Evolutionary conservation across 495 filamentous ascomycete genomes (phyloP), one percentile per base, ranked within the genome.

Genomic region (Hypoxylon crocopeplum): DNA sequence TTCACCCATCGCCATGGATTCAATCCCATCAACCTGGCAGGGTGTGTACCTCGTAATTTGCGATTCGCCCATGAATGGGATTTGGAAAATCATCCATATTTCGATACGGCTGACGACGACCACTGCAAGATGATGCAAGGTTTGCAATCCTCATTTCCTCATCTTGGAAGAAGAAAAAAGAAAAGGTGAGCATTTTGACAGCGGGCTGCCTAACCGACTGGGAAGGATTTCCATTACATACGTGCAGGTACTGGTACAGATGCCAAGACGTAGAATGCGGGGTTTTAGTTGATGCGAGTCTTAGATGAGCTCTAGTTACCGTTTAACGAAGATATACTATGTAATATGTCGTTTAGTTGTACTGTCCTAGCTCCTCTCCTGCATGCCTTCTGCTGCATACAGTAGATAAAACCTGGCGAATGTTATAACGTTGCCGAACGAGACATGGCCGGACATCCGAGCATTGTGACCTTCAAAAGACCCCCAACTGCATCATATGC

Each of bases 201-300:
- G 34, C 40, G 37, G 29, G 21, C 25, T 27, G 24, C 27, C 27
- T 46, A 32, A 46, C 25, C 25, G 21, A 13, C 6, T 20, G 7
- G n/a, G n/a, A n/a, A n/a, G n/a, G n/a, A n/a, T n/a, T n/a, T n/a
- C n/a, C n/a, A n/a, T n/a, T n/a, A n/a, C n/a, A n/a, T n/a, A n/a
- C 13, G 17, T 42, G 25, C 12, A 34, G 8, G 8, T 34, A 34
- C 8, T 17, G 13, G 15, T 5, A 8, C 17, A 16, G 11, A 45
- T 45, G 60, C 60, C 52, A 64, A 64, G 60, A 48, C n/a, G 20
- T 41, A 40, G 27, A 63, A 64, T 59, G 60, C 60, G 60, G 60
- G 60, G 60, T 55, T 64, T 64, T 64, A 59, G 54, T 40, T 42
- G 36, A 48, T 54, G 25, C 42, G 24, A 50, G 29, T 10, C 21